A percentile compares a stretch with the other conserved stretches of the same genome.
Conservation (phyloP, 805 yeast species). For the Pichia thaimueangensis region DNA sequence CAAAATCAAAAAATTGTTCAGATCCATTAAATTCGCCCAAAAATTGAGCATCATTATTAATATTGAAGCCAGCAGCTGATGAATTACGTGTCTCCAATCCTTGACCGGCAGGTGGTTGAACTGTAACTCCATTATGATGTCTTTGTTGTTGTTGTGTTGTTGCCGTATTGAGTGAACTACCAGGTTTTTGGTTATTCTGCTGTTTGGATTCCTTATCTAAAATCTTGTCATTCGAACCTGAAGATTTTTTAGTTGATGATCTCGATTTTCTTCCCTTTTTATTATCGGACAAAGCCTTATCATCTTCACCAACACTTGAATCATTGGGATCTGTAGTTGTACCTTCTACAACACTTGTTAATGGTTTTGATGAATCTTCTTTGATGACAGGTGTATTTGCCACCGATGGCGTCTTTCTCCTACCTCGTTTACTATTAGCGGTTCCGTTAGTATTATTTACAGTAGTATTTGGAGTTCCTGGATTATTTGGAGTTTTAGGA, state of each 20-base stretch:
- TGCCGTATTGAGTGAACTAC: no score
- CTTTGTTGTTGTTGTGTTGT: background rate
- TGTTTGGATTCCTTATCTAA: background rate
- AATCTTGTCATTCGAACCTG: background rate
- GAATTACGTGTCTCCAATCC: background rate
- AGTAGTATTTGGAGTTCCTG: conserved; percentile 25
- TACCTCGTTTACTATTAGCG: conserved; percentile 2
- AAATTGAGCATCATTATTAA: conserved; percentile 36
- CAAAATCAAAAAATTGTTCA: conserved; percentile 29
- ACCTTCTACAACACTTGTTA: conserved; percentile 9
- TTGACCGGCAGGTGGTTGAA: background rate
- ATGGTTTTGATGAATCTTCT: conserved; percentile 20
- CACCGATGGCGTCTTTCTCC: conserved; percentile 12
- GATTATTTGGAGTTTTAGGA: conserved; percentile 28
- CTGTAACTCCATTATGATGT: background rate
- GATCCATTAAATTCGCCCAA: conserved; percentile 28
- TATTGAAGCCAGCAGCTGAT: background rate
- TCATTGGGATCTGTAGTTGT: background rate
- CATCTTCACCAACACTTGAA: background rate
- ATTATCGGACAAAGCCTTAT: background rate
- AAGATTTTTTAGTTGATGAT: background rate
- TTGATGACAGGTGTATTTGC: conserved; percentile 24
- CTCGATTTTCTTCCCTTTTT: background rate
- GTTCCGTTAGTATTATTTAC: no score
- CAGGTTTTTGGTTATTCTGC: background rate